Percentiles rank a stretch among this genome's conserved stretches.
Conservation (phyloP, 352 stramenopile genomes). For the Halophytophthora batemanensis region DNA sequence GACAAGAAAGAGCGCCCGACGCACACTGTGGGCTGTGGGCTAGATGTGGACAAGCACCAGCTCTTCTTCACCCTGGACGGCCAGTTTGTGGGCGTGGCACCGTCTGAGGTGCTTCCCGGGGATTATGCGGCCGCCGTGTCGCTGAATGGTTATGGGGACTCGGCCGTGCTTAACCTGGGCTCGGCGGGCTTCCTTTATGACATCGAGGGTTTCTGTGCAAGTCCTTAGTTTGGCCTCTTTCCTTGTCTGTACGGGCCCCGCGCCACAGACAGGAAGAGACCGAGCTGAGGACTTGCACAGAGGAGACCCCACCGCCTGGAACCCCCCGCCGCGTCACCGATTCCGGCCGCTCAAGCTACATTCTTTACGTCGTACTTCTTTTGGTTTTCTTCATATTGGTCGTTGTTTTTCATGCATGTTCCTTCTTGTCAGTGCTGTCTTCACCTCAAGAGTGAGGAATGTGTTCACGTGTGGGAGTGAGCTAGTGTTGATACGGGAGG, state of each 20-base stretch:
- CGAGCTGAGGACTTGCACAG: conserved; percentile 53
- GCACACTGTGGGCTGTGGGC: conserved; percentile 68
- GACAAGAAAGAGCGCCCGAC: conserved; percentile 17
- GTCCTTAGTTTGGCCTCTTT: conserved; percentile 42
- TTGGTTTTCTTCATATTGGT: too few species aligned
- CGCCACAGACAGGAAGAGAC: conserved; percentile 1
- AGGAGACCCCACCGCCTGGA: conserved; percentile 27
- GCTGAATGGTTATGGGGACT: conserved; percentile 73
- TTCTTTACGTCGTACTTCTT: too few species aligned
- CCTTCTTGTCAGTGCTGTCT: too few species aligned
- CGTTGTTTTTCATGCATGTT: too few species aligned
- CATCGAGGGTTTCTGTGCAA: conserved; percentile 89
- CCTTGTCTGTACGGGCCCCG: neutral
- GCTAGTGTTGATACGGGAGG: too few species aligned
- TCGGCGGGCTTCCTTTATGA: conserved; percentile 73
- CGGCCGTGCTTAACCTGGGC: conserved; percentile 70
- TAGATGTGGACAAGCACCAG: conserved; percentile 45
- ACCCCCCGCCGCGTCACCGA: too few species aligned
- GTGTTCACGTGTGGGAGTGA: too few species aligned
- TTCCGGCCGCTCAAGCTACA: too few species aligned
- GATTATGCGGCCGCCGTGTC: conserved; percentile 76
- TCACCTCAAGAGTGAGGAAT: too few species aligned
- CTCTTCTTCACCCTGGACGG: conserved; percentile 86
- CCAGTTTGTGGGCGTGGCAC: conserved; percentile 45
- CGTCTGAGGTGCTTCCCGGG: conserved; percentile 41